Base-by-base conservation (phyloP, 148 eudicot genomes). In the Agrostemma githago region DNA sequence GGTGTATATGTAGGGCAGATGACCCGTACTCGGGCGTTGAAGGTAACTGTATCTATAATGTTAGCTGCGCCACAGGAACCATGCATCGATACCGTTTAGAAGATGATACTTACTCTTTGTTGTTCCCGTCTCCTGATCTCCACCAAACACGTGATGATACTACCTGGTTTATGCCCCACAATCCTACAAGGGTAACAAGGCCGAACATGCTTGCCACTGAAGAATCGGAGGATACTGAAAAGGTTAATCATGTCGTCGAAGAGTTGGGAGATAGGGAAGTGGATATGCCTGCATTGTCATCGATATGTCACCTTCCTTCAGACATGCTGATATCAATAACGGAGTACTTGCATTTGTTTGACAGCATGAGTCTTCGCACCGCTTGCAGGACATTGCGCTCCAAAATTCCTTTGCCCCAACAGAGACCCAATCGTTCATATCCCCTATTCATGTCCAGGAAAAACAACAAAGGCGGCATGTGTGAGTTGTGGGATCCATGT, bases 1-100 rank as follows among this genome's bases (percentile, higher is more conserved):
- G 78, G 73, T 68, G 66, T 3, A 21, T 58, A n/a, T n/a, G n/a
- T n/a, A n/a, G 66, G 42, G 66, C 58, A 15, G 26, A 19, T 17
- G 58, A 21, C n/a, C 2, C 17, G 41, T 54, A 42, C 46, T n/a
- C 62, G 62, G 19, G 48, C 4, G n/a, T 74, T 11, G 7, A 34
- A 54, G 44, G 40, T 5, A 62, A 74, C n/a, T 63, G 70, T 58
- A 56, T 75, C 5, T 75, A 75, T 37, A n/a, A n/a, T n/a, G n/a
- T n/a, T n/a, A 2, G 48, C 4, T 9, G 5, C 0, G 4, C 48
- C 48, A 0, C 2, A 42, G 17, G 15, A 1, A 9, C 8, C 48
- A 9, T 44, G 48, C 48, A 44, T 44, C 48, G 8, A 44, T 44
- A 44, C 48, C 48, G 51, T 53, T 4, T 68, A 14, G 15, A 40